phyloP scores from a whole-genome alignment of 768 basidiomycete genomes.

The Mycena capillaripes region DNA sequence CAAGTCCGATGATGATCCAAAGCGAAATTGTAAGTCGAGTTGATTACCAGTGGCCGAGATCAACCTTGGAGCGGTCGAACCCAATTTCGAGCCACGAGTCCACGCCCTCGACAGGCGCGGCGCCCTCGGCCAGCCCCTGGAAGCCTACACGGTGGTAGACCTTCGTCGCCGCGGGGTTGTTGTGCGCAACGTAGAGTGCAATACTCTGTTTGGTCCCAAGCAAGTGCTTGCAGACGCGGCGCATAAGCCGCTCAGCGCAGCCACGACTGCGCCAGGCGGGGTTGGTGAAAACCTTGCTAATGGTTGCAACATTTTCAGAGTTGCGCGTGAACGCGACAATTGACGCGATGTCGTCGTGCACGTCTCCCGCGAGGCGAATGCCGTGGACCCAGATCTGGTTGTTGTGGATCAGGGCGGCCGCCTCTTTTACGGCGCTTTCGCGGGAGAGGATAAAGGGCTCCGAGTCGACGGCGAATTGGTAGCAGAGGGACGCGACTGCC shows the following conservation, averaged over 20 bases:
- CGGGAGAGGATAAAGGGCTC: slow-evolving; percentile 66
- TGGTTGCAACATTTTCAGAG: slow-evolving; percentile 67
- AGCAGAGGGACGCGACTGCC: slow-evolving; percentile 63
- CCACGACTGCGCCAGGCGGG: slow-evolving; percentile 64
- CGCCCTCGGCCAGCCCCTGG: slow-evolving; percentile 57
- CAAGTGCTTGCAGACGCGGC: slow-evolving; percentile 68
- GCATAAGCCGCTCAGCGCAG: slow-evolving; percentile 74
- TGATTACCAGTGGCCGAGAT: slow-evolving; percentile 77
- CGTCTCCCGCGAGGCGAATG: slow-evolving; percentile 46
- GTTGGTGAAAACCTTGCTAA: slow-evolving; percentile 81
- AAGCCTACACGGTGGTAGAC: slow-evolving; percentile 81
- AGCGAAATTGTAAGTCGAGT: neutral
- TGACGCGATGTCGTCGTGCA: slow-evolving; percentile 62
- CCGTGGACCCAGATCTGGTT: slow-evolving; percentile 73
- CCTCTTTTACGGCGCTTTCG: slow-evolving; percentile 64
- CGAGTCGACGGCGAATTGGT: slow-evolving; percentile 69
- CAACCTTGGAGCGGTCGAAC: slow-evolving; percentile 56
- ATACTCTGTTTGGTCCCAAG: slow-evolving; percentile 61
- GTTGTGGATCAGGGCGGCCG: slow-evolving; percentile 60
- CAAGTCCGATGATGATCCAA: neutral
- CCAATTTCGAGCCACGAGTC: slow-evolving; percentile 68
- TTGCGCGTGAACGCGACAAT: slow-evolving; percentile 80
- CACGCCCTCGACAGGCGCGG: slow-evolving; percentile 55
- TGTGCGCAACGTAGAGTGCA: slow-evolving; percentile 76
- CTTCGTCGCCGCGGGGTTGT: slow-evolving; percentile 63